Evolutionary conservation across 163 green algal genomes (phyloP).

Genomic region (Volvox carteri): DNA sequence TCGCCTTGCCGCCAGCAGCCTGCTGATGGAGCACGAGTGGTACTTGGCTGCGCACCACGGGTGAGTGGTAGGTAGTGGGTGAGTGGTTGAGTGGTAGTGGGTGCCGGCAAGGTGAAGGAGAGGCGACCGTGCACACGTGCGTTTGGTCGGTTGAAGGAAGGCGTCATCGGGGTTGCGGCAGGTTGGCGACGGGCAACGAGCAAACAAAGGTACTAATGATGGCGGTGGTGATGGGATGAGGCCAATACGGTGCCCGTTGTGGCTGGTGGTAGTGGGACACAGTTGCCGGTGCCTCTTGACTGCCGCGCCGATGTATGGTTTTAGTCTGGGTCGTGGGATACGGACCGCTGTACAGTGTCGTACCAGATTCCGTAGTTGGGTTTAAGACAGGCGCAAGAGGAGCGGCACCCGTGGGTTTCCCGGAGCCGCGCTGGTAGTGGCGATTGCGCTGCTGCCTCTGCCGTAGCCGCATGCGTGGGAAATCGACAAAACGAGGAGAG

Average conservation of each 20-base stretch:
- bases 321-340: no score
- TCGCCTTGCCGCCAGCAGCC: background rate
- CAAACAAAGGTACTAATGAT: background rate
- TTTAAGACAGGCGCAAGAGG: no score
- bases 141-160: no score
- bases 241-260: background rate
- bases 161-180: no score
- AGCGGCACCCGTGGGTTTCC: no score
- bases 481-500: no score
- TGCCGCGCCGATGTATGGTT: background rate
- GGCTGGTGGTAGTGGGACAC: background rate
- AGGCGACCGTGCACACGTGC: background rate
- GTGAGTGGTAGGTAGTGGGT: background rate
- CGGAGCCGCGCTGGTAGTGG: no score
- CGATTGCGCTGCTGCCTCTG: background rate
- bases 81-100: background rate
- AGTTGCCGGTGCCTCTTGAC: background rate
- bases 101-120: background rate
- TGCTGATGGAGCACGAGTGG: background rate
- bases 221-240: background rate
- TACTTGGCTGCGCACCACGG: background rate
- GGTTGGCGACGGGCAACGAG: no score
- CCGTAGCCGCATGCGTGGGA: background rate
- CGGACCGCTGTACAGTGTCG: no score
- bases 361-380: no score